phyloP scores from a whole-genome alignment of 176 grass and related monocot species.

The Ananas comosus region DNA sequence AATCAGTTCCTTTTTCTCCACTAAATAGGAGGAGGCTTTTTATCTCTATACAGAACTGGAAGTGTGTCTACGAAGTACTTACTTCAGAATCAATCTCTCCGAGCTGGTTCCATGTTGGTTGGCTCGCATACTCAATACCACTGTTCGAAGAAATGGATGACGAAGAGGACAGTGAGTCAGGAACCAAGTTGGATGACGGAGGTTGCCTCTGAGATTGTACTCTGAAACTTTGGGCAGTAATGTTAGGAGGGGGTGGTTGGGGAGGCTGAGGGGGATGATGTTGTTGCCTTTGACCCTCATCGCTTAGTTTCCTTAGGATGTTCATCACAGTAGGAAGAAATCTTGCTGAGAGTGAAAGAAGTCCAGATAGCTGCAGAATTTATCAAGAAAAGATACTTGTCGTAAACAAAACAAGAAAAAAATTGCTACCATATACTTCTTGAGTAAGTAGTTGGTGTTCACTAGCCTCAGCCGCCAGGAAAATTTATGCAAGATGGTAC shows the following conservation, averaged over 20 bases:
- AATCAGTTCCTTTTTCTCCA: too few species aligned
- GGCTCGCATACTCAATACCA: neutral
- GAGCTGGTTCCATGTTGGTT: too few species aligned
- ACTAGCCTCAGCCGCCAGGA: neutral
- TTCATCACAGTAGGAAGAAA: conserved; percentile 50
- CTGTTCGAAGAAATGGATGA: neutral
- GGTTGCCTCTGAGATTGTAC: neutral
- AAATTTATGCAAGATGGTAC: neutral
- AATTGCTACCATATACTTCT: too few species aligned
- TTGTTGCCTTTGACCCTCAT: neutral
- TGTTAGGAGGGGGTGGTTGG: neutral
- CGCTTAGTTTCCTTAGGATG: conserved; percentile 14
- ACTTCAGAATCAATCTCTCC: too few species aligned
- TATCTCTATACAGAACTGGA: too few species aligned
- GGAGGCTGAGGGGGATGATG: neutral
- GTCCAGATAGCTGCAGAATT: conserved; percentile 41
- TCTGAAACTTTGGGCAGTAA: neutral
- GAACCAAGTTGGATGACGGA: neutral
- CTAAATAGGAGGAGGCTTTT: too few species aligned
- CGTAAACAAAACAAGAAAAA: neutral
- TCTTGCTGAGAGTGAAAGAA: conserved; percentile 42
- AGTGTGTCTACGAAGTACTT: too few species aligned
- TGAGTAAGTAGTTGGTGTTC: neutral
- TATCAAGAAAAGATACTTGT: neutral
- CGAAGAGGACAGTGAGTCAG: neutral